Percentiles rank a stretch among this genome's conserved stretches.
Conservation (phyloP, 495 filamentous ascomycete species). For the Penicillium robsamsonii region DNA sequence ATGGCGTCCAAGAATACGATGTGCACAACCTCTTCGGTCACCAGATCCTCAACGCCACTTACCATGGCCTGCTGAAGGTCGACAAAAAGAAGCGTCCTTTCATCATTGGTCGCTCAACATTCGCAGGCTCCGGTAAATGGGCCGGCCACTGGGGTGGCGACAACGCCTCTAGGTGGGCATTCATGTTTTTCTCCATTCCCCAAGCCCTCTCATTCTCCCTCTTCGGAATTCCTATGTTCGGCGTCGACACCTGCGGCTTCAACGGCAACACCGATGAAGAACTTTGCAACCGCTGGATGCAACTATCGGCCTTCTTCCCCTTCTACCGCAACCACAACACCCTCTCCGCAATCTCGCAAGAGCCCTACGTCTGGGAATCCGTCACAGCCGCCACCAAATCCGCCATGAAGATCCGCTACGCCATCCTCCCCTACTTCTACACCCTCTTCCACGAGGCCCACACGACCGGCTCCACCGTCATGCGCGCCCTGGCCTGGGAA, state of each 20-base stretch:
- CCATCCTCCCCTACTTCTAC: constrained; percentile 77
- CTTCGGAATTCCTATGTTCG: constrained; percentile 88
- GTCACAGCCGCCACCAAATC: constrained; percentile 63
- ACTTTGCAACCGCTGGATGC: constrained; percentile 85
- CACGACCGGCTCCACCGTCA: constrained; percentile 66
- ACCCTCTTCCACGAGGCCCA: constrained; percentile 73
- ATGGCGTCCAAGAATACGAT: constrained; percentile 74
- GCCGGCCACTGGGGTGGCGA: constrained; percentile 90
- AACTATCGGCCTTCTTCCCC: constrained; percentile 79
- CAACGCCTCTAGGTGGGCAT: constrained; percentile 66
- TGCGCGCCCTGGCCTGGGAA: constrained; percentile 82
- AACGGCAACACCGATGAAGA: constrained; percentile 67
- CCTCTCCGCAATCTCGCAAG: constrained; percentile 61
- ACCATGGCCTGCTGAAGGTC: constrained; percentile 64
- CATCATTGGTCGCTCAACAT: constrained; percentile 82
- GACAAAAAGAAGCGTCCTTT: constrained; percentile 71
- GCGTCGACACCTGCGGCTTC: constrained; percentile 81
- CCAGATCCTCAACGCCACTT: constrained; percentile 76
- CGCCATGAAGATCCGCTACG: constrained; percentile 74
- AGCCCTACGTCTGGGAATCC: constrained; percentile 71
- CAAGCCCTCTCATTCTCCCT: constrained; percentile 78
- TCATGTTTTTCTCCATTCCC: constrained; percentile 75
- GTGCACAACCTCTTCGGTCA: constrained; percentile 77
- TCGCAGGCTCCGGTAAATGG: constrained; percentile 74
- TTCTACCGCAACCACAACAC: constrained; percentile 87